Evolutionary conservation across 2,329 filamentous ascomycete genomes (phyloP), one percentile per base, ranked within the genome.

Genomic region (Trichoderma citrinoviride): DNA sequence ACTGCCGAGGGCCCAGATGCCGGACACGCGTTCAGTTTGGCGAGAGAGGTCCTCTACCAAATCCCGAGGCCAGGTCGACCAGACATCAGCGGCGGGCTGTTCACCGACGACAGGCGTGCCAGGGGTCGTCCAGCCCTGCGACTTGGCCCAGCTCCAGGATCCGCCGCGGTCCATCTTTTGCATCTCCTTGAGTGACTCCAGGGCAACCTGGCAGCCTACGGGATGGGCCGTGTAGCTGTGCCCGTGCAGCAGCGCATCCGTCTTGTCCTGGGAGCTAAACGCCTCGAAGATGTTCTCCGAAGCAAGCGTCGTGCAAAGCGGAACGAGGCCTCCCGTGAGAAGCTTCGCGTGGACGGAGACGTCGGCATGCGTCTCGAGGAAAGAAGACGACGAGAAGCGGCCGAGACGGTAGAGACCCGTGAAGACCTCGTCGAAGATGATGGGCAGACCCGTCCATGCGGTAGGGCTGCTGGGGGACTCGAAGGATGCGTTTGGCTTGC

Each of bases 151-250:
- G 66, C 82, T 75, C 90, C 89, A 92, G 0, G 77, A 76, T 0
- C 84, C 85, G 0, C 73, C 71, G 0, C 70, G 70, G 3, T 90
- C 86, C 79, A 92, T 84, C 1, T 76, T 71, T 50, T 80, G 74
- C 82, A 94, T 85, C 44, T 81, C 81, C 8, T 76, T 73, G 8
- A 96, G 74, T 1, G 87, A 88, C 57, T 86, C 85, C n/a, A 89
- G 80, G 0, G 90, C 92, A 0, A 96, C 90, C 50, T 89, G 85
- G 70, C 91, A 96, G 0, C 92, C 92, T 1, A 95, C 84, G 0
- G 92, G 84, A 74, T 96, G 91, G 0, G 92, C 92, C 0, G 92
- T 96, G 76, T 96, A 96, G 74, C 90, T 94, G 73, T 96, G 92
- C 0, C 92, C 92, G 70, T 96, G 92, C 3, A 96, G 79, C 5